A percentile compares a stretch with the other conserved stretches of the same genome.
Conservation (phyloP, 1,139 yeast genomes). For the Yamadazyma aaseri region DNA sequence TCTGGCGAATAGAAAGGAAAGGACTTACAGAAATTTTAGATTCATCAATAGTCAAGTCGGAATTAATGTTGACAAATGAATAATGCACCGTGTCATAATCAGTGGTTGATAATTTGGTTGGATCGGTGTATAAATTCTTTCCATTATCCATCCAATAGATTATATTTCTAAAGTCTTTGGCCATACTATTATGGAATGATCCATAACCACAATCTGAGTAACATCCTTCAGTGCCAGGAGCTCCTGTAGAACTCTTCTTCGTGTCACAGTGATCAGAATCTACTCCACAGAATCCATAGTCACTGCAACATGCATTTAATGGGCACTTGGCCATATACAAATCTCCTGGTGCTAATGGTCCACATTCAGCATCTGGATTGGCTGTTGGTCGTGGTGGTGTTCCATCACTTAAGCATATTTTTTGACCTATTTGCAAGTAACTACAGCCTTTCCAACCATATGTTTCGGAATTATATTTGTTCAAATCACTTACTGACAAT, state of each 20-base stretch:
- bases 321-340: constrained; percentile 14
- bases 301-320: constrained; percentile 20
- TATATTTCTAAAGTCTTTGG: constrained; percentile 14
- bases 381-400: constrained; percentile 16
- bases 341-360: constrained; percentile 17
- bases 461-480: constrained; percentile 11
- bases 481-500: constrained; percentile 27
- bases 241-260: constrained; percentile 8
- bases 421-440: constrained; percentile 10
- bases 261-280: constrained; percentile 15
- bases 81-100: constrained; percentile 16
- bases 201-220: constrained; percentile 19
- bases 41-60: constrained; percentile 13
- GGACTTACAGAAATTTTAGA: constrained; percentile 3
- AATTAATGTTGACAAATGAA: constrained; percentile 16
- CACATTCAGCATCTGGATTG: constrained; percentile 16
- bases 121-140: constrained; percentile 11
- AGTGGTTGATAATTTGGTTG: constrained; percentile 11
- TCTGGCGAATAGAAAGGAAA: constrained; percentile 14
- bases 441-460: constrained; percentile 17
- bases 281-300: constrained; percentile 16
- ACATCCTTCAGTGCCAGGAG: constrained; percentile 17
- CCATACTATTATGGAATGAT: constrained; percentile 12
- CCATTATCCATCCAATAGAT: constrained; percentile 18
- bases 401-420: constrained; percentile 16